A percentile compares a stretch with the other conserved stretches of the same genome.
These are phyloP conservation scores for Hymenoscyphus repandus DNA, from an alignment of 2,329 filamentous ascomycete genomes.

Conservation along the genomic window DNA sequence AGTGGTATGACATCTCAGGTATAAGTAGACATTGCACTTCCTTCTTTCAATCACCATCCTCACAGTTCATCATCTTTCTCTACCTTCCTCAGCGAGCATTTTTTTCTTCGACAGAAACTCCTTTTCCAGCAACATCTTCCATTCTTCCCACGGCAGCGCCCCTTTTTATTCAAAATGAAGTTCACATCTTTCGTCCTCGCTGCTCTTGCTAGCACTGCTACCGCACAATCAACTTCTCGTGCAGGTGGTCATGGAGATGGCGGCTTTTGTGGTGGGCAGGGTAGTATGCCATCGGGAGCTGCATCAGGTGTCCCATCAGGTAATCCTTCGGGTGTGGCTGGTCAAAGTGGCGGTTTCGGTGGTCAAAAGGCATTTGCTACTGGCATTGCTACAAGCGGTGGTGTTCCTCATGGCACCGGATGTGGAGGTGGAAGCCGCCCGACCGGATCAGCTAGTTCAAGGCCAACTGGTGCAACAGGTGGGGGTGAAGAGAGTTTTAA, in stretches of 20 bases:
- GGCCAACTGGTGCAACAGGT: too few species aligned
- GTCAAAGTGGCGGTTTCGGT: neutral
- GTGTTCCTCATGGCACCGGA: too few species aligned
- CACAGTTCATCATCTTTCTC: neutral
- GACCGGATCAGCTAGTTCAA: too few species aligned
- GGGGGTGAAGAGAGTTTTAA: too few species aligned
- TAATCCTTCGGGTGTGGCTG: neutral
- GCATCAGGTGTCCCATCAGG: neutral
- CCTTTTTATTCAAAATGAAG: constrained; percentile 1
- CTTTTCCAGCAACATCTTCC: neutral
- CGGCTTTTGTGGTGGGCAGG: neutral
- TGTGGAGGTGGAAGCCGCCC: too few species aligned
- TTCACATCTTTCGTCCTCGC: neutral
- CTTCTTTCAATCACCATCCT: neutral
- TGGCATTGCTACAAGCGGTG: neutral
- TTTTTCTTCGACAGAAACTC: constrained; percentile 1
- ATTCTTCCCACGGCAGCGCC: neutral
- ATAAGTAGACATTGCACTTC: neutral
- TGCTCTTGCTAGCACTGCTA: constrained; percentile 1
- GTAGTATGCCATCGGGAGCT: neutral
- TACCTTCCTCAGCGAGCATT: neutral
- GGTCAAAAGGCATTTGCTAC: neutral
- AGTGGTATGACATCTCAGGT: neutral
- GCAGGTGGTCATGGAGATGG: neutral
- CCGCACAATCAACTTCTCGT: neutral